Percentiles rank a stretch among this genome's conserved stretches.
Conservation (phyloP, 176 grass and related monocot species). For the Triticum aestivum region DNA sequence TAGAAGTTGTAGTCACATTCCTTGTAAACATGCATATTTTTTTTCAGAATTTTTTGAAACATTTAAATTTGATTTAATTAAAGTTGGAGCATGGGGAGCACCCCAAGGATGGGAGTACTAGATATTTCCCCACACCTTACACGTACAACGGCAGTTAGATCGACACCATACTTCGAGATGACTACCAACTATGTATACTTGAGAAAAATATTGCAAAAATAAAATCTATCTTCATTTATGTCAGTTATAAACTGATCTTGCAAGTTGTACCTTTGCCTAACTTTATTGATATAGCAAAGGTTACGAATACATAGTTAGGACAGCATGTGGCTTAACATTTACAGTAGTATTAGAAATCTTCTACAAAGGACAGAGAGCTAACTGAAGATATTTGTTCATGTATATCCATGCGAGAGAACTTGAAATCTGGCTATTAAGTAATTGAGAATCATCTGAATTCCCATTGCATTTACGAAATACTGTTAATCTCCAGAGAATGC, state of each 20-base stretch:
- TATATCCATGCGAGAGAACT: background rate
- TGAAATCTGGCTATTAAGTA: background rate
- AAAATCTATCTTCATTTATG: background rate
- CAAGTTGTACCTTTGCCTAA: background rate
- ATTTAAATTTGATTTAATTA: no score
- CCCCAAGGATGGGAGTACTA: no score
- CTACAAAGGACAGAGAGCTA: background rate
- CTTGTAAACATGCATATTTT: no score
- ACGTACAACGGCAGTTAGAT: no score
- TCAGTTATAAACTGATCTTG: background rate
- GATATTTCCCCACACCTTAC: no score
- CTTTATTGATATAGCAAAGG: background rate
- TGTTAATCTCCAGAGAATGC: background rate
- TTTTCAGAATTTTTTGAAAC: no score
- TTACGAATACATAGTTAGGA: background rate
- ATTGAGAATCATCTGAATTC: background rate
- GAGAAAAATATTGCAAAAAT: background rate
- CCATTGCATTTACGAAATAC: background rate
- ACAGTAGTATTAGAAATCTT: background rate
- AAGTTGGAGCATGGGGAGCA: no score
- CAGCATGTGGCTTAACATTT: background rate
- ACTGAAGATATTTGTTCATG: background rate
- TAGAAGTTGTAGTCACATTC: no score
- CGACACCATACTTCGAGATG: no score
- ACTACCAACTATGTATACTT: background rate